Evolutionary conservation across 225 moss, liverwort and hornwort species (phyloP).

Genomic region (Marchantia polymorpha): DNA sequence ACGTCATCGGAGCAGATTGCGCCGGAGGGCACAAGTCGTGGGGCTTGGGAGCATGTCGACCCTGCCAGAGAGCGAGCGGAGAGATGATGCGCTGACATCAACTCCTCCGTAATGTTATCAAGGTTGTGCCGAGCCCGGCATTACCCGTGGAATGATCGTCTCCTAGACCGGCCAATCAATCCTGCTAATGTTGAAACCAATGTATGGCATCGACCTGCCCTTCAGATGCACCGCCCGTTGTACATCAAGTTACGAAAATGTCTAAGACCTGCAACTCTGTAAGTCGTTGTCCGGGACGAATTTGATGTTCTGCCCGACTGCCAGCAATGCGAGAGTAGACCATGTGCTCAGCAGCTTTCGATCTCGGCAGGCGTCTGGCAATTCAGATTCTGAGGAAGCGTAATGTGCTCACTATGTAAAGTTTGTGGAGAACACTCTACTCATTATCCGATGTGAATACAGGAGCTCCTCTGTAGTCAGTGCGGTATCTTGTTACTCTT

Average conservation of each 20-base stretch:
- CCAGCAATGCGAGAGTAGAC: constrained; percentile 7
- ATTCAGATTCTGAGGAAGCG: not conserved
- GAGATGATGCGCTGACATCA: not conserved
- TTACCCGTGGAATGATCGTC: not conserved
- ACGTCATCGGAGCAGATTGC: not conserved
- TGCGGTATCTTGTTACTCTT: not conserved
- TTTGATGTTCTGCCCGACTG: not conserved
- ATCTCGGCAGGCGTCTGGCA: not conserved
- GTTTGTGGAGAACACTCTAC: not conserved
- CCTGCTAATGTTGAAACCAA: not conserved
- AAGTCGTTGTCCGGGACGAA: not conserved
- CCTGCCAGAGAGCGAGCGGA: not conserved
- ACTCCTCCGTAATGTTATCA: too few species aligned
- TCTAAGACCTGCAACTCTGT: not conserved
- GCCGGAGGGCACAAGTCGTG: not conserved
- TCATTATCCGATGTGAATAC: not conserved
- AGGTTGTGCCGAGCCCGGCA: not conserved
- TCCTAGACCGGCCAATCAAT: not conserved
- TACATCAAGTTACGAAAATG: not conserved
- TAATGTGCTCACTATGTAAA: not conserved
- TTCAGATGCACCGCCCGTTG: not conserved
- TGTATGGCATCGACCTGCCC: too few species aligned
- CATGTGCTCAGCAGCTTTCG: constrained; percentile 7
- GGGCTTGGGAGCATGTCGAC: too few species aligned
- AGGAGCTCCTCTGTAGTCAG: not conserved